phyloP scores from a whole-genome alignment of 1,284 basidiomycete genomes.

The Cryptococcus deneoformans region DNA sequence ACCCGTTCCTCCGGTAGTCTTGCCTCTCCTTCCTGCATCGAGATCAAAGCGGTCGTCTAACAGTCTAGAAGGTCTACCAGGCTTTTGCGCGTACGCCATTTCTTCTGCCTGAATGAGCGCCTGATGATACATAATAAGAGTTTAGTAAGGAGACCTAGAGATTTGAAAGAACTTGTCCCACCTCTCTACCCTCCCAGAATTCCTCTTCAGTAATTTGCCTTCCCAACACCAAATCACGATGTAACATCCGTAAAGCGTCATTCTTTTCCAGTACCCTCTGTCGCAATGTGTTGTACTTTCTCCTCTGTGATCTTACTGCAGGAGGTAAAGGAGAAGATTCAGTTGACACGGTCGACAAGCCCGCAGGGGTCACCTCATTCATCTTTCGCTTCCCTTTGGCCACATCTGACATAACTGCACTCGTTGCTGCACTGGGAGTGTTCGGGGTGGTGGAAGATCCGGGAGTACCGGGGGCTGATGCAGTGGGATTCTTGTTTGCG shows the following conservation, averaged over 20 bases:
- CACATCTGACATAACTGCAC: slow-evolving; percentile 10
- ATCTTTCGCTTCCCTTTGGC: slow-evolving; percentile 26
- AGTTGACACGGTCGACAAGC: background rate
- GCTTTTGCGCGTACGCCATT: slow-evolving; percentile 62
- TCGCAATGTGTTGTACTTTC: slow-evolving; percentile 43
- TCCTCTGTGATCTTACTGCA: slow-evolving; percentile 8
- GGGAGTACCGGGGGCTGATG: slow-evolving; percentile 4
- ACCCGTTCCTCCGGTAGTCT: slow-evolving; percentile 37
- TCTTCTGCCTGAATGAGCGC: slow-evolving; percentile 66
- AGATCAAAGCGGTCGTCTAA: slow-evolving; percentile 80
- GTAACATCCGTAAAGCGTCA: slow-evolving; percentile 70
- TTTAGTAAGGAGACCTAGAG: slow-evolving; percentile 6
- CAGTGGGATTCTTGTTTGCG: slow-evolving; percentile 27
- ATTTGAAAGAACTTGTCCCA: slow-evolving; percentile 44
- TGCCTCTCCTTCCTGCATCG: slow-evolving; percentile 42
- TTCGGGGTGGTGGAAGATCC: slow-evolving; percentile 8
- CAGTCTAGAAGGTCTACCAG: slow-evolving; percentile 77
- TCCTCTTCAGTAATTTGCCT: slow-evolving; percentile 85
- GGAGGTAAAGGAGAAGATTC: slow-evolving; percentile 3
- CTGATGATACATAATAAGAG: slow-evolving; percentile 56
- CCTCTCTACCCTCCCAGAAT: slow-evolving; percentile 94
- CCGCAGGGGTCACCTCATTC: slow-evolving; percentile 38
- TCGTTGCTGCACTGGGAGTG: slow-evolving; percentile 14
- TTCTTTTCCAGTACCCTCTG: slow-evolving; percentile 75
- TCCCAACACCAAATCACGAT: slow-evolving; percentile 78